Evolutionary conservation across 768 basidiomycete species (phyloP).

Genomic region (Phlebiopsis gigantea): DNA sequence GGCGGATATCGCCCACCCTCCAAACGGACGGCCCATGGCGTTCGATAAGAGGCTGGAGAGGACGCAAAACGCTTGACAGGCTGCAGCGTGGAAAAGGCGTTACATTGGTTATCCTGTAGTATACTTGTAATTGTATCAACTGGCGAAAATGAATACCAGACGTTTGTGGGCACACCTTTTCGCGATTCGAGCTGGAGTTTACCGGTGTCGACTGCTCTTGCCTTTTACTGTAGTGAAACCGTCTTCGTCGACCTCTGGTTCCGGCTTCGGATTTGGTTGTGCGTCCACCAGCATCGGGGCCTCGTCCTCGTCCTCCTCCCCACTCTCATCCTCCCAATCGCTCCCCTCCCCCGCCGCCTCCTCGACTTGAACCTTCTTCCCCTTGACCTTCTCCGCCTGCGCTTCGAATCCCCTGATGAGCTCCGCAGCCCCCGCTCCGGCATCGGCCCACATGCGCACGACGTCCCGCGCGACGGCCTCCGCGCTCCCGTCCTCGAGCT

Average conservation of each 20-base stretch:
- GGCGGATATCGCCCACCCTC: slow-evolving; percentile 48
- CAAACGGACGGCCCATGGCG: slow-evolving; percentile 44
- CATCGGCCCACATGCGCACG: slow-evolving; percentile 60
- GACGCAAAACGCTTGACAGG: slow-evolving; percentile 42
- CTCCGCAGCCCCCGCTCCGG: slow-evolving; percentile 38
- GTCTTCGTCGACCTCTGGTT: slow-evolving; percentile 84
- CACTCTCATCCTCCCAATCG: slow-evolving; percentile 44
- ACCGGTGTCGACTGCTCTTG: slow-evolving; percentile 34
- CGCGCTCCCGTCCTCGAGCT: slow-evolving; percentile 82
- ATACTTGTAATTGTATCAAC: background rate
- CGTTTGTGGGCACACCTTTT: slow-evolving; percentile 2
- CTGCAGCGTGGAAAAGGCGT: background rate
- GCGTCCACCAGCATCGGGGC: slow-evolving; percentile 52
- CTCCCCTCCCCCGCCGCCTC: slow-evolving; percentile 35
- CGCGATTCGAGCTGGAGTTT: background rate
- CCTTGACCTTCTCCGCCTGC: slow-evolving; percentile 50
- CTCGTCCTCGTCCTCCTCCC: slow-evolving; percentile 30
- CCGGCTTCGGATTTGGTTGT: slow-evolving; percentile 32
- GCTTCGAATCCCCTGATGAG: slow-evolving; percentile 59
- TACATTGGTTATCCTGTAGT: background rate
- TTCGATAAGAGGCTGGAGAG: slow-evolving; percentile 74
- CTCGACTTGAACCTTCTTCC: slow-evolving; percentile 49
- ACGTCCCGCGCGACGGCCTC: slow-evolving; percentile 70
- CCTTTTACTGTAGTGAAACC: slow-evolving; percentile 81
- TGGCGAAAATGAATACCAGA: background rate